Evolutionary conservation across 495 filamentous ascomycete genomes (phyloP).

Genomic region (Pyrenula aspistea): DNA sequence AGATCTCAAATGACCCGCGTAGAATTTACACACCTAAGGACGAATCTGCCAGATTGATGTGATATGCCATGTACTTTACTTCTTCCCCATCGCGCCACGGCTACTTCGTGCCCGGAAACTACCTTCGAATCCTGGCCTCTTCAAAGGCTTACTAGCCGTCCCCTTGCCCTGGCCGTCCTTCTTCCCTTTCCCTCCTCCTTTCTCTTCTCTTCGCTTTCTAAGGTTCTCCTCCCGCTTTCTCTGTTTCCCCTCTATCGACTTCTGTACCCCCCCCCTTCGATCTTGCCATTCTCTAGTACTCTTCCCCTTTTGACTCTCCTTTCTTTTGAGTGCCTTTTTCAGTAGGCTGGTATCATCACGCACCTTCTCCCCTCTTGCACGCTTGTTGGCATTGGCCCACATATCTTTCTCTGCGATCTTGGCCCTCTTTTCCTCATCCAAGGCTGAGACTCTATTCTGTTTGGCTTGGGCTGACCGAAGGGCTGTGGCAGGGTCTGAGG

Average conservation of each 20-base stretch:
- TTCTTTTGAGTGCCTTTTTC: slow-evolving; percentile 90
- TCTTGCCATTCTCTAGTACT: slow-evolving; percentile 84
- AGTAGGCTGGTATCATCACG: slow-evolving; percentile 76
- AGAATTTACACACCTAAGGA: no score
- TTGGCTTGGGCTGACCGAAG: slow-evolving; percentile 57
- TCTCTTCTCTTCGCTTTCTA: slow-evolving; percentile 67
- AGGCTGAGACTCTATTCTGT: slow-evolving; percentile 55
- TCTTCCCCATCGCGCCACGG: background rate
- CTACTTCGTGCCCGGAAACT: slow-evolving; percentile 35
- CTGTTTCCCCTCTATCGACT: slow-evolving; percentile 65
- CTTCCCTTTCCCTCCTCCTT: slow-evolving; percentile 50
- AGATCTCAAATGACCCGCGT: no score
- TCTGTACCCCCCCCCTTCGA: slow-evolving; percentile 59
- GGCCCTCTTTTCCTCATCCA: slow-evolving; percentile 66
- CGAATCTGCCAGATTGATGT: no score
- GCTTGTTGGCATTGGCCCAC: slow-evolving; percentile 85
- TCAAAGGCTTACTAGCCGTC: slow-evolving; percentile 34
- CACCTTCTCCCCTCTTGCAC: slow-evolving; percentile 83
- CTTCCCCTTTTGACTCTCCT: slow-evolving; percentile 81
- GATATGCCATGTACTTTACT: background rate
- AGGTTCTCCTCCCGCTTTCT: slow-evolving; percentile 85
- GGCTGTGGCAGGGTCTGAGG: slow-evolving; percentile 67
- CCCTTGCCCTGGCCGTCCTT: slow-evolving; percentile 40
- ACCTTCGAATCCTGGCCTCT: slow-evolving; percentile 82
- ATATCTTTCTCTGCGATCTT: slow-evolving; percentile 85